Conservation (phyloP, 73 alveolate species). For the Paramecium sonneborni region DNA sequence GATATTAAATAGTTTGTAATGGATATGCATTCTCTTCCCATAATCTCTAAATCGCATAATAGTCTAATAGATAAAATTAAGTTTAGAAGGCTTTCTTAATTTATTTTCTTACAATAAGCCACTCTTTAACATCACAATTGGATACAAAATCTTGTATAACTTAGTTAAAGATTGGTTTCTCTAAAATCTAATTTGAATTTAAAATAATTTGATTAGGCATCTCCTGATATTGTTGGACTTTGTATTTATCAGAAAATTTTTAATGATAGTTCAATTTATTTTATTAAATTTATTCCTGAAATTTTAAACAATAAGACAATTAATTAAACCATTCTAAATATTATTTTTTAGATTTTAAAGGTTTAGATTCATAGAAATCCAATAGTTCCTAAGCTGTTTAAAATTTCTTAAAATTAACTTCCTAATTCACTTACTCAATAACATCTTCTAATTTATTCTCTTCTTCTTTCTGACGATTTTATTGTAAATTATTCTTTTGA, state of each 20-base stretch:
- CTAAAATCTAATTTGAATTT: not conserved
- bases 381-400: not conserved
- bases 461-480: not conserved
- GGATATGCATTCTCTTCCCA: slow-evolving; percentile 8
- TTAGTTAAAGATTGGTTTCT: not conserved
- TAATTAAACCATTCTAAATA: not conserved
- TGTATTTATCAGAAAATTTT: not conserved
- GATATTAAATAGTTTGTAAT: not conserved
- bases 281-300: not conserved
- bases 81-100: not conserved
- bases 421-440: not conserved
- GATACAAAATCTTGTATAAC: not conserved
- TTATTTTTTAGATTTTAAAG: not conserved
- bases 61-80: not conserved
- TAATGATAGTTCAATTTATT: not conserved
- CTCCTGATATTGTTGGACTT: not conserved
- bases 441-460: not conserved
- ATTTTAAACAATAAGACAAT: not conserved
- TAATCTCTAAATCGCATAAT: not conserved
- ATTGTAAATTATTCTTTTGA: not conserved
- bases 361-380: not conserved
- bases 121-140: not conserved
- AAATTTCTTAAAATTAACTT: not conserved
- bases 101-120: not conserved
- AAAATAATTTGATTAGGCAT: not conserved